These are phyloP conservation scores for Fusarium algeriense DNA, from an alignment of 2,329 filamentous ascomycete genomes.

Conservation along the genomic window DNA sequence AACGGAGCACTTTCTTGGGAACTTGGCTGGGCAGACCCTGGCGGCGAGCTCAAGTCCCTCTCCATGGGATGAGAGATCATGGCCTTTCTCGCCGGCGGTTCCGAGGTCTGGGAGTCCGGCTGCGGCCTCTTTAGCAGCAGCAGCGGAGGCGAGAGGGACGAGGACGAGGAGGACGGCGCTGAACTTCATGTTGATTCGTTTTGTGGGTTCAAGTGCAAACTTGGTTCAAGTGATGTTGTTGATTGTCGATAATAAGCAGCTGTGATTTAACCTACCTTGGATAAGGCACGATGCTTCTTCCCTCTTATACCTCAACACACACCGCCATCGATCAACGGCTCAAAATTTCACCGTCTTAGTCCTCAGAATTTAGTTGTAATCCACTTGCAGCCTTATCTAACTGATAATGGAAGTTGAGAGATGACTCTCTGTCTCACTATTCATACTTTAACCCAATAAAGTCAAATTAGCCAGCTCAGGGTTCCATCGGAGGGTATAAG, in stretches of 20 bases:
- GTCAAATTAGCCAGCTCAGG: neutral
- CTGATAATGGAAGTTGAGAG: neutral
- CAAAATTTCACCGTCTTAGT: constrained; percentile 16
- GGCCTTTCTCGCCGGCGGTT: constrained; percentile 6
- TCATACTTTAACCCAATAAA: neutral
- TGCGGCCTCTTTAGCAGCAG: constrained; percentile 10
- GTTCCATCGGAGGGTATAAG: constrained; percentile 10
- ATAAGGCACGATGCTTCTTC: too few species aligned
- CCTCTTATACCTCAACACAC: constrained; percentile 10
- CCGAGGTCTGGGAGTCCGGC: constrained; percentile 25
- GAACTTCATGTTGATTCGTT: constrained; percentile 21
- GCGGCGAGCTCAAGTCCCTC: constrained; percentile 8
- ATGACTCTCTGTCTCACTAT: neutral
- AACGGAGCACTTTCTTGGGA: constrained; percentile 24
- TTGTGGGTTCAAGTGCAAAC: too few species aligned
- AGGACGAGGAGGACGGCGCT: constrained; percentile 11
- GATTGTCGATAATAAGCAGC: neutral
- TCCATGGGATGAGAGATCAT: neutral
- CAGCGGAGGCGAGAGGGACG: constrained; percentile 14
- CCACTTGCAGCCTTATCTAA: neutral
- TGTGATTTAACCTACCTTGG: accelerated
- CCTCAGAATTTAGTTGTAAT: neutral
- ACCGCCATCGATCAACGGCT: neutral
- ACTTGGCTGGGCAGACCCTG: constrained; percentile 26
- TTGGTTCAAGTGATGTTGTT: neutral